Percentiles rank a stretch among this genome's conserved stretches.
These are phyloP conservation scores for Fusarium burgessii DNA, from an alignment of 2,329 filamentous ascomycete species.

Conservation along the genomic window DNA sequence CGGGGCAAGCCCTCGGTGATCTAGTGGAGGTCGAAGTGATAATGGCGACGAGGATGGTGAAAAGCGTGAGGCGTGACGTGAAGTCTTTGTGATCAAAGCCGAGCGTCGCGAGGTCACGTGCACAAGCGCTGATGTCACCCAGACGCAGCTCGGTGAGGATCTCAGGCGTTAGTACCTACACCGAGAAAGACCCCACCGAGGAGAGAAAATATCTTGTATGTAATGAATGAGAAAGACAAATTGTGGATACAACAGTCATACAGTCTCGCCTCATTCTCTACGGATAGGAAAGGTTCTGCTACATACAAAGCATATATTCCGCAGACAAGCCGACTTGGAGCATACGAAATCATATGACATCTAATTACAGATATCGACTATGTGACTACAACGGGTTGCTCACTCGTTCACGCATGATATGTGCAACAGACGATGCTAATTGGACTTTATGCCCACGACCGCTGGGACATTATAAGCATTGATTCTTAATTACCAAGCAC, in stretches of 20 bases:
- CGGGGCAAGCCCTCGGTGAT: conserved; percentile 31
- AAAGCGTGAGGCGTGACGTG: conserved; percentile 43
- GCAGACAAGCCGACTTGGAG: neutral
- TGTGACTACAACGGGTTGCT: neutral
- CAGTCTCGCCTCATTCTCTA: too few relatives aligned
- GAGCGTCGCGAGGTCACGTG: conserved; percentile 51
- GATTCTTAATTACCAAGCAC: neutral
- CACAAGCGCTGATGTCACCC: conserved; percentile 14
- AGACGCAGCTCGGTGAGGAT: conserved; percentile 17
- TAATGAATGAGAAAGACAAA: too few relatives aligned
- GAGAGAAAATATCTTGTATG: neutral
- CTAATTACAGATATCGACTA: neutral
- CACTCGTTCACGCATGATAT: neutral
- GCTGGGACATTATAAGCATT: neutral
- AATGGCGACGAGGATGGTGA: conserved; percentile 8
- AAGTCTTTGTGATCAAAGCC: conserved; percentile 37
- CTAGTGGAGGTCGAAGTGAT: conserved; percentile 12
- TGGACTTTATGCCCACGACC: too few relatives aligned
- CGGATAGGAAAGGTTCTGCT: neutral
- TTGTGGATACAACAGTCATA: too few relatives aligned
- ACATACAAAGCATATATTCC: neutral
- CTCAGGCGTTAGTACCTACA: neutral
- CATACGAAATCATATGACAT: neutral
- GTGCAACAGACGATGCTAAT: neutral
- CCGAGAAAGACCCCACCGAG: neutral